A percentile compares a stretch with the other conserved stretches of the same genome.
Evolutionary conservation across 176 grass and related monocot genomes (phyloP).

Genomic region (Luzula sylvatica): DNA sequence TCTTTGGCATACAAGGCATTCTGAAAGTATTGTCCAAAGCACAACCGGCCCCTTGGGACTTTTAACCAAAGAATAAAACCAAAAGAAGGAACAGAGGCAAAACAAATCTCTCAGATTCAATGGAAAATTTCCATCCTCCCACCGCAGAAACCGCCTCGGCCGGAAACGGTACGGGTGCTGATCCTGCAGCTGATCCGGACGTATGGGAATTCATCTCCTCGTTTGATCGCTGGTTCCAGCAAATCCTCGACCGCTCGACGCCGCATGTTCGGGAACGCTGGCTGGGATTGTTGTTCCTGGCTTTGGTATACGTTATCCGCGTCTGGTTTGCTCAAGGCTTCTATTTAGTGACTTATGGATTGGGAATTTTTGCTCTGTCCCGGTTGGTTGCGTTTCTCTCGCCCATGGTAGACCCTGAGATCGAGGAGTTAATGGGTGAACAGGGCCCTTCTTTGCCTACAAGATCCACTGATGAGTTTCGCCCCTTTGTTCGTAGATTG

Average conservation of each 20-base stretch:
- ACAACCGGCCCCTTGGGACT: background rate
- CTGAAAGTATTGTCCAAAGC: background rate
- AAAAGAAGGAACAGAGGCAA: no score
- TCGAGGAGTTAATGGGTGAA: constrained; percentile 28
- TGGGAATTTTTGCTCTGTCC: constrained; percentile 67
- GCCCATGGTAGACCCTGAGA: constrained; percentile 68
- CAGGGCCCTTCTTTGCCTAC: constrained; percentile 42
- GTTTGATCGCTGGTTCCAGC: constrained; percentile 46
- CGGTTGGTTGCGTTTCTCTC: constrained; percentile 75
- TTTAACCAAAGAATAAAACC: no score
- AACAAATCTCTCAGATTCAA: background rate
- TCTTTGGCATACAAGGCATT: no score
- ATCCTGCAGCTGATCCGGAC: background rate
- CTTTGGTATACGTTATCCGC: constrained; percentile 43
- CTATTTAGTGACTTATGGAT: constrained; percentile 72
- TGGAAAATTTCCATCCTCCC: constrained; percentile 11
- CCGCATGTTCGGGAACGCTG: constrained; percentile 56
- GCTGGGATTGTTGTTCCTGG: constrained; percentile 33
- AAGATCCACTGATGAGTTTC: constrained; percentile 54
- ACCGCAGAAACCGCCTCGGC: background rate
- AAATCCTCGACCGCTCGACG: constrained; percentile 59
- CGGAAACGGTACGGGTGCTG: background rate
- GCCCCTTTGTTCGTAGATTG: constrained; percentile 70
- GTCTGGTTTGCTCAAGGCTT: constrained; percentile 56
- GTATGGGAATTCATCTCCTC: constrained; percentile 12